Conservation (phyloP, 2,329 filamentous ascomycete genomes). For the Curvularia verruculosa region DNA sequence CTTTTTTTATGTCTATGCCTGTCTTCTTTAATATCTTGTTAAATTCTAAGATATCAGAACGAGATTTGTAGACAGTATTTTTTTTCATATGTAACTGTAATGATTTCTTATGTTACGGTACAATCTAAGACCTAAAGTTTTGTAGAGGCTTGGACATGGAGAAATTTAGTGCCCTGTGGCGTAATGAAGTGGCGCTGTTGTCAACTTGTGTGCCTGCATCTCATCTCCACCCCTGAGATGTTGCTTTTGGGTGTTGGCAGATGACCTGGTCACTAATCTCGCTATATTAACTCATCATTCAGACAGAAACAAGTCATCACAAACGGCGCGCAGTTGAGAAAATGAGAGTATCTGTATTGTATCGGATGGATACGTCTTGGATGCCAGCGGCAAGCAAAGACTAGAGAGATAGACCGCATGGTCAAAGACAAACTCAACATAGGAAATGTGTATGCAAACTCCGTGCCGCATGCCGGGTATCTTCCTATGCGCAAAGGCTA, state of each 20-base stretch:
- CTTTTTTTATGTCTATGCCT: too few relatives aligned
- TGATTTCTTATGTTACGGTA: too few relatives aligned
- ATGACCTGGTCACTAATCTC: neutral
- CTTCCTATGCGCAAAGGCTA: conserved; percentile 13
- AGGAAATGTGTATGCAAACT: conserved; percentile 7
- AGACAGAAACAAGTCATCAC: neutral
- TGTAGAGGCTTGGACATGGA: too few relatives aligned
- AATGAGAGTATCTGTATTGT: neutral
- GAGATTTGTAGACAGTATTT: too few relatives aligned
- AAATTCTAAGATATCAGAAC: too few relatives aligned
- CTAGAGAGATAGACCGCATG: neutral
- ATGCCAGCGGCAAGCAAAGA: neutral
- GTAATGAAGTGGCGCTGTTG: too few relatives aligned
- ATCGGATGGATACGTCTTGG: neutral
- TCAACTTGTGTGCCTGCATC: too few relatives aligned
- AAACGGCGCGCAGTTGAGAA: neutral
- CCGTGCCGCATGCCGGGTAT: conserved; percentile 17
- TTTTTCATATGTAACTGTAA: too few relatives aligned
- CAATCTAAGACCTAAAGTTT: too few relatives aligned
- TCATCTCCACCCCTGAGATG: neutral
- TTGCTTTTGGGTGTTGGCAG: neutral
- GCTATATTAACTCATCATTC: neutral
- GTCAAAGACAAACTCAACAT: neutral
- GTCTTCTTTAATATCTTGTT: too few relatives aligned
- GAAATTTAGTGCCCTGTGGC: too few relatives aligned